Conservation (phyloP, 2,329 filamentous ascomycete species). For the Fusarium buxicola region DNA sequence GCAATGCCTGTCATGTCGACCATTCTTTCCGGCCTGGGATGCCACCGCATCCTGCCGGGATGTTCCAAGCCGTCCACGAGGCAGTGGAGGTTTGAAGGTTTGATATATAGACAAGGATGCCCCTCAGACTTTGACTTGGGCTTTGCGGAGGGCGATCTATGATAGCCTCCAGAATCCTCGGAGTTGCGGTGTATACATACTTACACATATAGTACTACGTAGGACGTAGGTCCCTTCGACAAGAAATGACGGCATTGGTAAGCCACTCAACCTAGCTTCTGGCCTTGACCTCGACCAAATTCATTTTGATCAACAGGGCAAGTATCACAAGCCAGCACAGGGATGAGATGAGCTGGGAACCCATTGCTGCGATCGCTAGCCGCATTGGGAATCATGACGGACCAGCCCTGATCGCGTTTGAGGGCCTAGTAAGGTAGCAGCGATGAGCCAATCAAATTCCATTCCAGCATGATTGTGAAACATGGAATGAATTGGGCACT, state of each 20-base stretch:
- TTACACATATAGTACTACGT: too few relatives aligned
- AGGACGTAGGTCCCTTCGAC: too few relatives aligned
- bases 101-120: conserved; percentile 12
- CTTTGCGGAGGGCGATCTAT: neutral
- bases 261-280: too few relatives aligned
- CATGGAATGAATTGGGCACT: conserved; percentile 34
- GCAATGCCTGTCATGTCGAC: conserved; percentile 17
- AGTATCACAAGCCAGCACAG: conserved; percentile 4
- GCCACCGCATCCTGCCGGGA: conserved; percentile 1
- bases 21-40: conserved; percentile 21
- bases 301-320: conserved; percentile 1
- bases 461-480: conserved; percentile 30
- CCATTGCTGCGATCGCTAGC: conserved; percentile 25
- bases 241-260: too few relatives aligned
- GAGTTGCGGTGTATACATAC: neutral
- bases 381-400: conserved; percentile 22
- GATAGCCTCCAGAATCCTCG: too few relatives aligned
- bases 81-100: conserved; percentile 3
- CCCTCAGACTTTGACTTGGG: conserved; percentile 1
- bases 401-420: conserved; percentile 36
- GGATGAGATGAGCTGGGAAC: neutral
- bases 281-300: neutral
- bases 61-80: conserved; percentile 8
- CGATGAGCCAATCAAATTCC: conserved; percentile 24
- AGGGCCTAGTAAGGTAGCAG: conserved; percentile 9